Conservation (phyloP, 23 red algal genomes). For the Gracilaria vermiculophylla region DNA sequence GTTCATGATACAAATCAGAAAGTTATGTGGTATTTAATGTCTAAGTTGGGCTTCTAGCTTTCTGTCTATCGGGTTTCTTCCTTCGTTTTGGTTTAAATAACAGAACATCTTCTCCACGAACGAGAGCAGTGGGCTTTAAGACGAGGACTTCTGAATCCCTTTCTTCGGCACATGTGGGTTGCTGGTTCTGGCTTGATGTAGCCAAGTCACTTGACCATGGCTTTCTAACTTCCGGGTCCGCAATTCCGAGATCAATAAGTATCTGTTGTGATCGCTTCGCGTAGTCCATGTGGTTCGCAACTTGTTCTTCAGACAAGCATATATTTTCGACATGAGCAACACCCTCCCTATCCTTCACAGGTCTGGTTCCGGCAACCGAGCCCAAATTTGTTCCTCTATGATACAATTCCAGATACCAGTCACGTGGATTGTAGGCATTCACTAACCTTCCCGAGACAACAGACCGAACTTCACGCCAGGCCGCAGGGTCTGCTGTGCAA, state of each 20-base stretch:
- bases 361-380: conserved; percentile 43
- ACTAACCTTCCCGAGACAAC: conserved; percentile 57
- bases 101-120: background rate
- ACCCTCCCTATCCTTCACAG: conserved; percentile 30
- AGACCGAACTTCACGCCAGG: conserved; percentile 45
- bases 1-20: too few species aligned
- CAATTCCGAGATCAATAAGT: conserved; percentile 50
- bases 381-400: conserved; percentile 61
- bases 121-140: background rate
- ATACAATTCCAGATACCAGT: conserved; percentile 73
- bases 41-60: too few species aligned
- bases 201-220: conserved; percentile 19
- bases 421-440: conserved; percentile 62
- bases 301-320: conserved; percentile 24
- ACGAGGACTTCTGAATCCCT: background rate
- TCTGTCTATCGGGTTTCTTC: background rate
- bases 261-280: conserved; percentile 47
- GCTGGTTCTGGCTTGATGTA: background rate
- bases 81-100: background rate
- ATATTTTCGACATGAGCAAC: conserved; percentile 54
- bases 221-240: background rate
- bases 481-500: conserved; percentile 21
- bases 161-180: background rate
- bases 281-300: conserved; percentile 61
- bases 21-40: too few species aligned